phyloP scores from a whole-genome alignment of 2,329 filamentous ascomycete genomes.

The Fusarium lyarnte region DNA sequence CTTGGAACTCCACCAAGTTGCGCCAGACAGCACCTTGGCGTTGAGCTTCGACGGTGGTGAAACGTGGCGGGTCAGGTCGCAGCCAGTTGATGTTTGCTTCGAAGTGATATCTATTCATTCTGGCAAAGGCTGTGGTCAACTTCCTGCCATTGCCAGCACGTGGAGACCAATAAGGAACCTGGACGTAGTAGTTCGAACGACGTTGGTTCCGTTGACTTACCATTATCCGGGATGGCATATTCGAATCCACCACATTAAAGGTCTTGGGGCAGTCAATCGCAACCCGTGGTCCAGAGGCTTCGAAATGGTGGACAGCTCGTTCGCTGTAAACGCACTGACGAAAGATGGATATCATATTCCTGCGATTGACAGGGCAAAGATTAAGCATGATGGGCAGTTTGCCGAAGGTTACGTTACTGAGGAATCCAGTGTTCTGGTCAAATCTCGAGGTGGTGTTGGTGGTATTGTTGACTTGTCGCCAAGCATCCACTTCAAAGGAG shows the following conservation, averaged over 20 bases:
- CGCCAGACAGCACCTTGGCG: slow-evolving; percentile 45
- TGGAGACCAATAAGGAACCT: slow-evolving; percentile 37
- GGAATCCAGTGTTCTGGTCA: not conserved
- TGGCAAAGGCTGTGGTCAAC: not conserved
- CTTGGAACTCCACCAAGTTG: slow-evolving; percentile 44
- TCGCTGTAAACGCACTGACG: slow-evolving; percentile 5
- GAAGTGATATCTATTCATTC: not conserved
- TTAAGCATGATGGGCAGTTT: not conserved
- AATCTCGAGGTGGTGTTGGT: slow-evolving; percentile 8
- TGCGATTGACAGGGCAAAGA: rapidly evolving
- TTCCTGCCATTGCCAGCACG: not conserved
- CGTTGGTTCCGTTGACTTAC: slow-evolving; percentile 41
- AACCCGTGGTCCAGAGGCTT: not conserved
- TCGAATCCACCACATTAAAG: slow-evolving; percentile 34
- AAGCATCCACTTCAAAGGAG: rapidly evolving
- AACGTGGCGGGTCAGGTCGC: slow-evolving; percentile 45
- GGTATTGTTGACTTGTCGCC: slow-evolving; percentile 2
- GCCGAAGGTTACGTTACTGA: not conserved
- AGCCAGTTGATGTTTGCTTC: slow-evolving; percentile 10
- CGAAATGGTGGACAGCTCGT: slow-evolving; percentile 14
- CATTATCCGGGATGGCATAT: slow-evolving; percentile 49
- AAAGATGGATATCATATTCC: not conserved
- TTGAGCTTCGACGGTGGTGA: slow-evolving; percentile 45
- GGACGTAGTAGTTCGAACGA: slow-evolving; percentile 37
- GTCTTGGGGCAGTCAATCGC: not conserved